Evolutionary conservation across 441 rosid genomes (phyloP).

Genomic region (Euphorbia corollata): DNA sequence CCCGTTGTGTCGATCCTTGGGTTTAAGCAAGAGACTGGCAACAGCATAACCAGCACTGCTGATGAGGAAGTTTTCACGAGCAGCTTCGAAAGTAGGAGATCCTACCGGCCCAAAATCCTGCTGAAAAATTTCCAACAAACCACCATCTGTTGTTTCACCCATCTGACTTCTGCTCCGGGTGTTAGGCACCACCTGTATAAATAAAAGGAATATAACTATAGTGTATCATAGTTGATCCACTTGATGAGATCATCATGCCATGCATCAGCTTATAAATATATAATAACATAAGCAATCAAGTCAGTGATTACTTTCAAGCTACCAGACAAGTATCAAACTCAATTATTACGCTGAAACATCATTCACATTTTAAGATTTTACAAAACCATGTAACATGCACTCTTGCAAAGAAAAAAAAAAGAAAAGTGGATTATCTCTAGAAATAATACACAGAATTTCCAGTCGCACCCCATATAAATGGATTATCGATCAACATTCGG

Average conservation of each 20-base stretch:
- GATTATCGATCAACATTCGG: background rate
- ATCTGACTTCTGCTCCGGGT: constrained; percentile 94
- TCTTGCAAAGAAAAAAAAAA: background rate
- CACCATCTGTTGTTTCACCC: constrained; percentile 99
- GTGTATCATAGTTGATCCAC: background rate
- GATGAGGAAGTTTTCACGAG: constrained; percentile 83
- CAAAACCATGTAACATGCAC: background rate
- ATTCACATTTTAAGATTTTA: constrained; percentile 5
- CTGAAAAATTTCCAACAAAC: constrained; percentile 91
- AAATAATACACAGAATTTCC: background rate
- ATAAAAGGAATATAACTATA: background rate
- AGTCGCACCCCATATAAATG: background rate
- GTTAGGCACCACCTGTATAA: constrained; percentile 81
- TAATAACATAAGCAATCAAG: too few species aligned
- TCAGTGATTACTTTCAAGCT: background rate
- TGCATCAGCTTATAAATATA: constrained; percentile 1
- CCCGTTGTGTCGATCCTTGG: constrained; percentile 97
- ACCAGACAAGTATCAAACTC: background rate
- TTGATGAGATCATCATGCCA: background rate
- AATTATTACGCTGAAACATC: constrained; percentile 2
- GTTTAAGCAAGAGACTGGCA: constrained; percentile 91
- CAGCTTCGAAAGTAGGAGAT: constrained; percentile 73
- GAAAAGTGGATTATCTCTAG: background rate
- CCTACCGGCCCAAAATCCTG: constrained; percentile 96
- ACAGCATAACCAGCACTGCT: constrained; percentile 99